These are phyloP conservation scores for Vaccinium vitisidaea DNA, from an alignment of 148 eudicot species.

Conservation along the genomic window DNA sequence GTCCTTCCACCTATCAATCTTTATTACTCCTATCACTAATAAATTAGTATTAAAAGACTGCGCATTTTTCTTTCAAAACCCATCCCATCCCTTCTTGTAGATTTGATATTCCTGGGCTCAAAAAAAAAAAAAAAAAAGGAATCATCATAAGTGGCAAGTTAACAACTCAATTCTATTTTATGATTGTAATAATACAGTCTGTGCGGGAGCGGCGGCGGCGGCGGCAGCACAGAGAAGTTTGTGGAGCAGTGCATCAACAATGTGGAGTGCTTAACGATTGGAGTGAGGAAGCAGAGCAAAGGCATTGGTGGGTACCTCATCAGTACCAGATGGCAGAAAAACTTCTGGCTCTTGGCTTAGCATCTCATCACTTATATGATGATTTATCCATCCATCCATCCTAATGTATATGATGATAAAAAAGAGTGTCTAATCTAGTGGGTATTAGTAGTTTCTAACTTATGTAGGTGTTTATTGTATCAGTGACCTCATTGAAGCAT, in stretches of 20 bases:
- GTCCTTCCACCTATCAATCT: not conserved
- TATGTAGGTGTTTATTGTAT: not conserved
- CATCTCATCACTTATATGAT: not conserved
- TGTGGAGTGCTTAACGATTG: slow-evolving; percentile 87
- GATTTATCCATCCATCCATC: not conserved
- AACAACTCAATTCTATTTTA: too few species aligned
- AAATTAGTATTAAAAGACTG: not conserved
- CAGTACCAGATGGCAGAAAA: slow-evolving; percentile 95
- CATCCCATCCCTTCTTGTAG: not conserved
- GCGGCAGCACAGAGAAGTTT: slow-evolving; percentile 48
- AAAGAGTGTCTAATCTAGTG: not conserved
- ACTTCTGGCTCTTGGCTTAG: slow-evolving; percentile 96
- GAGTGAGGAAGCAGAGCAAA: slow-evolving; percentile 85
- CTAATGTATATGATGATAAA: not conserved
- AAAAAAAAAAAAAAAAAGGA: too few species aligned
- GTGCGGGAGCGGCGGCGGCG: slow-evolving; percentile 53
- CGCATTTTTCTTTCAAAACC: not conserved
- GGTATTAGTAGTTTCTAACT: too few species aligned
- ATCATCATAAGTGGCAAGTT: too few species aligned
- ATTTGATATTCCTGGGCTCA: not conserved
- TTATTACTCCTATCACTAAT: not conserved
- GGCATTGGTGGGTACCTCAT: slow-evolving; percentile 89
- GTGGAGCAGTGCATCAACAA: slow-evolving; percentile 86
- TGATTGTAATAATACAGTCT: slow-evolving; percentile 37
- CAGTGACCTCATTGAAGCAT: too few species aligned